A percentile compares a stretch with the other conserved stretches of the same genome.
These are phyloP conservation scores for Chlorella sp. DNA, from an alignment of 139 green algal species.

Conservation along the genomic window DNA sequence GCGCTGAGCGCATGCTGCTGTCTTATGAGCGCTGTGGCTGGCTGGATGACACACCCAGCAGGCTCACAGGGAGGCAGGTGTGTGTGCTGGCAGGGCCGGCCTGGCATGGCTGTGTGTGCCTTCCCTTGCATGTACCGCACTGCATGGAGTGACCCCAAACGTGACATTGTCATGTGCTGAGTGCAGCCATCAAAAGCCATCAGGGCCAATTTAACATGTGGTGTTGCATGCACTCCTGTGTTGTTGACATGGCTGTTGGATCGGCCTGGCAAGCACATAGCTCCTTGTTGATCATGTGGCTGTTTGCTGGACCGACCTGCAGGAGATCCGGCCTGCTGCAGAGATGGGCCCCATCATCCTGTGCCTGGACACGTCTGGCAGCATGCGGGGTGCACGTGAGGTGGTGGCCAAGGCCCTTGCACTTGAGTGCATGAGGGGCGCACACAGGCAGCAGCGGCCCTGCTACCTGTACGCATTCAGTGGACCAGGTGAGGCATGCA, in stretches of 20 bases:
- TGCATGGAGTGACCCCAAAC: no score
- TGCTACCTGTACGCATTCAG: constrained; percentile 92
- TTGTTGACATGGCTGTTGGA: no score
- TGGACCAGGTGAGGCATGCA: constrained; percentile 44
- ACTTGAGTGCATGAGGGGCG: constrained; percentile 84
- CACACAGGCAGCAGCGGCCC: constrained; percentile 63
- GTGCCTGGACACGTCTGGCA: constrained; percentile 83
- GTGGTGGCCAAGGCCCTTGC: constrained; percentile 87
- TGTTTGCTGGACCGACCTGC: constrained; percentile 46
- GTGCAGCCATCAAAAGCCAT: no score
- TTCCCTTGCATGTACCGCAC: no score
- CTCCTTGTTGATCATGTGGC: constrained; percentile 78
- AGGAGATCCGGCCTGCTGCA: constrained; percentile 83
- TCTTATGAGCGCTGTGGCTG: constrained; percentile 87
- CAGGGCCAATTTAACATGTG: no score
- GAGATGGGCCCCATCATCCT: constrained; percentile 90
- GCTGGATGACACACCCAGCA: no score
- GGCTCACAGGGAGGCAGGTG: no score
- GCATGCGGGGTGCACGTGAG: constrained; percentile 67
- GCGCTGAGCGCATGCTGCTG: constrained; percentile 78
- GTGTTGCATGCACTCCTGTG: no score
- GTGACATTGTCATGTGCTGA: no score
- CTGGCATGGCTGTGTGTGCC: no score
- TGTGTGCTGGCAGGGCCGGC: no score
- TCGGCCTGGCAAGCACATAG: no score